Percentiles rank a stretch among this genome's conserved stretches.
These are phyloP conservation scores for Narthecium ossifragum DNA, from an alignment of 106 monocot species.

Conservation along the genomic window DNA sequence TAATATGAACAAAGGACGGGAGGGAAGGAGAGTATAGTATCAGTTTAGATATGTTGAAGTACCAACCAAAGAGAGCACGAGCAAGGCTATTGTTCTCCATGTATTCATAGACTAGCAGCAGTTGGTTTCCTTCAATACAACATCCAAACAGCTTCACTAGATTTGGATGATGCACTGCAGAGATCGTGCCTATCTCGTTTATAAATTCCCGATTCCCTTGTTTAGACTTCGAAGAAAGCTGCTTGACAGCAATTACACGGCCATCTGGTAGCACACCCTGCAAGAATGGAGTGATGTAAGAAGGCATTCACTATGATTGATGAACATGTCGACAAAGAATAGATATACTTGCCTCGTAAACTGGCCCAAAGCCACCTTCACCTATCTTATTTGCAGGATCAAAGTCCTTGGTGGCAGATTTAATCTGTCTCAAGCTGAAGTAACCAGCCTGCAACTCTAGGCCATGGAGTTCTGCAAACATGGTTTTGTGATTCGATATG, in stretches of 20 bases:
- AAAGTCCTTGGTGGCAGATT: slow-evolving; percentile 33
- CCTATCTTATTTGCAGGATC: slow-evolving; percentile 35
- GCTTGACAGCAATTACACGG: slow-evolving; percentile 12
- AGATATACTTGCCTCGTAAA: slow-evolving; percentile 22
- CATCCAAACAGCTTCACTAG: slow-evolving; percentile 24
- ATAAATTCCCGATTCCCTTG: slow-evolving; percentile 20
- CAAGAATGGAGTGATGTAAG: not conserved
- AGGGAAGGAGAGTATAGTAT: not conserved
- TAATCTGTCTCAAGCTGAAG: slow-evolving; percentile 26
- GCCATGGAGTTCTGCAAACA: slow-evolving; percentile 17
- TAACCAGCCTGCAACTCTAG: slow-evolving; percentile 19
- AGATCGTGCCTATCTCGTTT: slow-evolving; percentile 21
- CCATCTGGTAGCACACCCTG: slow-evolving; percentile 22
- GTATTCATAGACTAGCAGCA: slow-evolving; percentile 16
- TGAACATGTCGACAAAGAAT: not conserved
- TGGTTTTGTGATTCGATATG: no score
- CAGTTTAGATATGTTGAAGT: no score
- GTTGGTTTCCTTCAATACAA: slow-evolving; percentile 18
- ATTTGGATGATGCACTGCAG: slow-evolving; percentile 22
- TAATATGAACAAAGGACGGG: not conserved
- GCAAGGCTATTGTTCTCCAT: slow-evolving; percentile 25
- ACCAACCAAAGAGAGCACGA: slow-evolving; percentile 23
- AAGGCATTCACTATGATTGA: no score
- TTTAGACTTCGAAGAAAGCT: slow-evolving; percentile 15
- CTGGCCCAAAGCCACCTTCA: slow-evolving; percentile 43